Evolutionary conservation across 2,329 filamentous ascomycete genomes (phyloP), one percentile per base, ranked within the genome.

Genomic region (Botryosphaeria dothidea): DNA sequence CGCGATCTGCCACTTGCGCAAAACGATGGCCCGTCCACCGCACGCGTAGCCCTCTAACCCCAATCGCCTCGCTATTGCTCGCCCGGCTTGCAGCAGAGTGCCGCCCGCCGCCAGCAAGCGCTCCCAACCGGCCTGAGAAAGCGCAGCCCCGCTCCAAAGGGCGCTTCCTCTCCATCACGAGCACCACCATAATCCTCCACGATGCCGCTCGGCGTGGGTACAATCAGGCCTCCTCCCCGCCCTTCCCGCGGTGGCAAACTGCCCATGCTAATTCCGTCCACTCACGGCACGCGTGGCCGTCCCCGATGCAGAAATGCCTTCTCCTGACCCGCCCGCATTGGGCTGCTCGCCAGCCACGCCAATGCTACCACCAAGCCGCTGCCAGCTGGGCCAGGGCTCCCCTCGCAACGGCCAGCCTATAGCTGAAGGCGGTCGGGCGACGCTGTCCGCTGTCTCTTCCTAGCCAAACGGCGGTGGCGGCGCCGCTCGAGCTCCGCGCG

Each of bases 1-100:
- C 38, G 41, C 56, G 56, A 60, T 60, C 56, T 58, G 54, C 56
- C 56, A 60, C 56, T 60, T 58, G 56, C 56, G 56, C 56, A 45
- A 45, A 58, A n/a, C 23, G 56, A 60, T 46, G 38, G 56, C 41
- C 56, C 56, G 38, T n/a, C n/a, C 56, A 46, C 41, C 41, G 38
- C 56, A 60, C 56, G 56, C 56, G 56, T 60, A 60, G 56, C 36
- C 56, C 38, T 60, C 56, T 60, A 58, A 56, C 54, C 31, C 5
- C 38, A 58, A 45, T 58, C 36, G 38, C 36, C 9, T 11, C 17
- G 25, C 36, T 27, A 45, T 21, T 27, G 31, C 17, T 34, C 34
- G 34, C 23, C 27, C 15, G 54, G 54, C 54, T 27, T 60, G 56
- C 54, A 58, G 54, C 36, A 43, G 38, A 6, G 31, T 45, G 54